phyloP scores from a whole-genome alignment of 192 early-diverging fungal genomes.

The Obelidium mucronatum region DNA sequence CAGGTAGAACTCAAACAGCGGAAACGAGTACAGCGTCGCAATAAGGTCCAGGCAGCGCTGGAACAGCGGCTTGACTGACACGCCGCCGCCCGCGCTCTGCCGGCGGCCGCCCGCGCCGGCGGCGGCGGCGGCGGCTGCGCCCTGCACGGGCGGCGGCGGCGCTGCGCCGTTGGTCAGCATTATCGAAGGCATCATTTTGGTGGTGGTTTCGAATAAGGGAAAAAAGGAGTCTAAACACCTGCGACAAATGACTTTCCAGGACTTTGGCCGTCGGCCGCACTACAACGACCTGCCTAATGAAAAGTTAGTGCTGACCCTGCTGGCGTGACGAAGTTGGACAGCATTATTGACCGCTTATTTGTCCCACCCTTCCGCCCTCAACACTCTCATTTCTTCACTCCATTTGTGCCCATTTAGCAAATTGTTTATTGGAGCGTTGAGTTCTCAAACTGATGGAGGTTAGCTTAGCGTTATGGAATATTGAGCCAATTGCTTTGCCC shows the following conservation, averaged over 20 bases:
- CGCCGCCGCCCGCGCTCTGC: background rate
- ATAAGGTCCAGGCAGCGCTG: conserved; percentile 54
- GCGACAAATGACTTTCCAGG: no score
- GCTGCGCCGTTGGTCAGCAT: background rate
- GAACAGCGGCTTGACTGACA: conserved; percentile 50
- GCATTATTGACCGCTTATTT: no score
- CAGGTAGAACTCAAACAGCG: conserved; percentile 60
- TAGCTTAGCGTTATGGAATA: background rate
- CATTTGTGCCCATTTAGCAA: no score
- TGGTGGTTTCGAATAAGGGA: no score
- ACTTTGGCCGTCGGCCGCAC: no score
- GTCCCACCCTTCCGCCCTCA: no score
- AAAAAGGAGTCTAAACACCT: no score
- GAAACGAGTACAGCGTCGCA: conserved; percentile 57
- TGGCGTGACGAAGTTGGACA: no score
- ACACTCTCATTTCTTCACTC: no score
- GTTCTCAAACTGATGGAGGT: background rate
- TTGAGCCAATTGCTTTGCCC: background rate
- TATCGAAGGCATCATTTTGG: background rate
- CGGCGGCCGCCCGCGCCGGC: background rate
- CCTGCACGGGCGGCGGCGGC: background rate
- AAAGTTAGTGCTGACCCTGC: no score
- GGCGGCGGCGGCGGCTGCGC: background rate
- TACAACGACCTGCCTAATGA: no score
- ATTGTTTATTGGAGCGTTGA: conserved; percentile 7